Conservation (phyloP, 169 alveolate species). For the Babesia bigemina region DNA sequence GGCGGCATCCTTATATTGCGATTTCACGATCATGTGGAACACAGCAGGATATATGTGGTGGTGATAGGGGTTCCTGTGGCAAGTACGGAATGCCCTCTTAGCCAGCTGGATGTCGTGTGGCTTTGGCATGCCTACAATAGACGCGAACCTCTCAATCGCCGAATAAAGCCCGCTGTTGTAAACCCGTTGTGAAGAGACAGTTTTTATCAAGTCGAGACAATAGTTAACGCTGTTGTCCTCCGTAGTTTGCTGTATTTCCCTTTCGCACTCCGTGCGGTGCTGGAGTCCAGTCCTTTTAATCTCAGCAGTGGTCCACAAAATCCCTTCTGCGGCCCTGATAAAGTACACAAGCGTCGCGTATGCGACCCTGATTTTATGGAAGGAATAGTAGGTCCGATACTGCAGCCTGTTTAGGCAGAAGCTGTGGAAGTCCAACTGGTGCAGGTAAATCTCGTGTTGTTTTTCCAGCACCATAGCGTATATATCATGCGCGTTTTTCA, state of each 20-base stretch:
- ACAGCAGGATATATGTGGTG: constrained; percentile 27
- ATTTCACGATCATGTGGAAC: background rate
- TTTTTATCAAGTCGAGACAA: constrained; percentile 29
- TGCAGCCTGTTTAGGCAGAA: constrained; percentile 53
- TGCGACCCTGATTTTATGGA: constrained; percentile 6
- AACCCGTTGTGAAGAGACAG: constrained; percentile 23
- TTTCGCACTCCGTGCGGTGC: constrained; percentile 12
- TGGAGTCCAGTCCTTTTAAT: background rate
- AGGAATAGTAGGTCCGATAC: constrained; percentile 37
- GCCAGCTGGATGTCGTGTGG: constrained; percentile 14
- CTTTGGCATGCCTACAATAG: background rate
- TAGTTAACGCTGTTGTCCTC: constrained; percentile 6
- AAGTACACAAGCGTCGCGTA: constrained; percentile 33
- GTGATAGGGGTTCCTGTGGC: constrained; percentile 9
- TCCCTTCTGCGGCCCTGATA: constrained; percentile 36
- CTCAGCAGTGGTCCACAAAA: constrained; percentile 36
- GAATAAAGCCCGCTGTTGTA: constrained; percentile 36
- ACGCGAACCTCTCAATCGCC: constrained; percentile 16
- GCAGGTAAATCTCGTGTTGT: constrained; percentile 29
- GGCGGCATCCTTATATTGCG: background rate
- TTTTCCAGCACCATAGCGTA: constrained; percentile 33
- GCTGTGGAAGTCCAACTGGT: constrained; percentile 62
- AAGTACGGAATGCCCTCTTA: constrained; percentile 15
- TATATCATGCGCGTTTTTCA: constrained; percentile 20
- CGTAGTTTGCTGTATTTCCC: constrained; percentile 1